A percentile compares a stretch with the other conserved stretches of the same genome.
Conservation (phyloP, 371 early-diverging fungal species). For the Mucor velutinosus region DNA sequence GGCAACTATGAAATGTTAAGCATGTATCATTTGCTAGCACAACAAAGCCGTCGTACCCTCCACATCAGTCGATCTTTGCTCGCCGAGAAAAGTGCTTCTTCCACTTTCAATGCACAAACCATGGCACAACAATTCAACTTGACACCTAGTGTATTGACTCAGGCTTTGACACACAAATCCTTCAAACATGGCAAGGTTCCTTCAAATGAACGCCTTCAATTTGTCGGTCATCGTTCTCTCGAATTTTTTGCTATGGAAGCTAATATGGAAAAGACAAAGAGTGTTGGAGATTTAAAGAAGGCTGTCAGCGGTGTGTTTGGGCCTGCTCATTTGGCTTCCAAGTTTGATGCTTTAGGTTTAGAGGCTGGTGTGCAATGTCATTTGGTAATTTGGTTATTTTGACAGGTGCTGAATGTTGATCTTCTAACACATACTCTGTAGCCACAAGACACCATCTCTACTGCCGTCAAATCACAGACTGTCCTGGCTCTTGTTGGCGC, state of each 20-base stretch:
- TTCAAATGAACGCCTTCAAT: slow-evolving; percentile 69
- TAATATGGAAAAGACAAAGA: slow-evolving; percentile 15
- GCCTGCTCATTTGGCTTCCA: slow-evolving; percentile 15
- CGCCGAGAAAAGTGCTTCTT: slow-evolving; percentile 15
- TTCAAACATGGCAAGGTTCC: slow-evolving; percentile 60
- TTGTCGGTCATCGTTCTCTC: slow-evolving; percentile 56
- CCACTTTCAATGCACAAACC: slow-evolving; percentile 20
- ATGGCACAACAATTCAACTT: slow-evolving; percentile 20
- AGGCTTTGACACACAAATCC: slow-evolving; percentile 76
- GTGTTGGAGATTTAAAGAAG: slow-evolving; percentile 13
- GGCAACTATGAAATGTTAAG: not conserved
- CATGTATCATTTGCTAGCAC: not conserved
- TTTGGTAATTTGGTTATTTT: slow-evolving; percentile 26
- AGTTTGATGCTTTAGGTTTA: slow-evolving; percentile 39
- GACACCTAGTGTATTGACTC: slow-evolving; percentile 30
- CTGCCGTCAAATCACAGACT: slow-evolving; percentile 19
- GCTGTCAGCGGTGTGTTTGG: slow-evolving; percentile 12
- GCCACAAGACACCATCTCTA: slow-evolving; percentile 11
- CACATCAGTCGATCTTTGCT: slow-evolving; percentile 18
- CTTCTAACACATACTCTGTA: not conserved
- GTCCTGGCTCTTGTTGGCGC: slow-evolving; percentile 27
- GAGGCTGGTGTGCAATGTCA: slow-evolving; percentile 35
- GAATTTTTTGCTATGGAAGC: slow-evolving; percentile 34
- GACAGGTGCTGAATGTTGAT: not conserved
- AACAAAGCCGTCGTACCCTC: slow-evolving; percentile 21